A percentile compares a stretch with the other conserved stretches of the same genome.
Conservation (phyloP, 169 alveolate genomes). For the Plasmodium adleri region DNA sequence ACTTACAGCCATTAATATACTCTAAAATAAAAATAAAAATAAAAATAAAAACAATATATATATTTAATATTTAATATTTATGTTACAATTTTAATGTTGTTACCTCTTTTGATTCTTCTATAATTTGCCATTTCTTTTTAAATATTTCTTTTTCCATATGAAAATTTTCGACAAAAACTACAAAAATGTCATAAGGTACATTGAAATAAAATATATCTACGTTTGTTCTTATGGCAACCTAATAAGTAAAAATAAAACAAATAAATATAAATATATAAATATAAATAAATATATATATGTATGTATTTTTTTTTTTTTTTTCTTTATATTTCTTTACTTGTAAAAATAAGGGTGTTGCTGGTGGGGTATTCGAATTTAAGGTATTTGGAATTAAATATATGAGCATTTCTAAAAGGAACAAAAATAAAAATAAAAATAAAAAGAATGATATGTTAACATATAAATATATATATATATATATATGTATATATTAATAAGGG, state of each 20-base stretch:
- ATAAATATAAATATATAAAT: no score
- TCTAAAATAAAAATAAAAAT: constrained; percentile 27
- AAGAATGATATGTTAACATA: not conserved
- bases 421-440: constrained; percentile 2
- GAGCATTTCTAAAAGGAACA: constrained; percentile 31
- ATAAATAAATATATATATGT: no score
- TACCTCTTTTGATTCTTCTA: constrained; percentile 83
- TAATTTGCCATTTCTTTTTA: constrained; percentile 78
- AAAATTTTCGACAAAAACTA: constrained; percentile 77
- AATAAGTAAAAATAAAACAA: not conserved
- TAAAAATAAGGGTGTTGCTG: constrained; percentile 75
- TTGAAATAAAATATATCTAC: constrained; percentile 81
- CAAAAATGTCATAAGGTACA: constrained; percentile 78
- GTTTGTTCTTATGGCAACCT: constrained; percentile 82
- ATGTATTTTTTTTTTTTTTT: not conserved
- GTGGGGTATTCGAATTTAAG: constrained; percentile 79
- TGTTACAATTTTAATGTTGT: not conserved
- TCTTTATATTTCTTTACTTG: constrained; percentile 46
- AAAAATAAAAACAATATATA: not conserved
- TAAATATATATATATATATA: not conserved
- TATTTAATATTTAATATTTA: not conserved
- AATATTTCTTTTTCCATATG: constrained; percentile 77
- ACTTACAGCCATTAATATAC: constrained; percentile 70
- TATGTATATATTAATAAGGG: not conserved
- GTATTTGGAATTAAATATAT: constrained; percentile 69